phyloP scores from a whole-genome alignment of 768 basidiomycete genomes.

The Trametes cingulata region DNA sequence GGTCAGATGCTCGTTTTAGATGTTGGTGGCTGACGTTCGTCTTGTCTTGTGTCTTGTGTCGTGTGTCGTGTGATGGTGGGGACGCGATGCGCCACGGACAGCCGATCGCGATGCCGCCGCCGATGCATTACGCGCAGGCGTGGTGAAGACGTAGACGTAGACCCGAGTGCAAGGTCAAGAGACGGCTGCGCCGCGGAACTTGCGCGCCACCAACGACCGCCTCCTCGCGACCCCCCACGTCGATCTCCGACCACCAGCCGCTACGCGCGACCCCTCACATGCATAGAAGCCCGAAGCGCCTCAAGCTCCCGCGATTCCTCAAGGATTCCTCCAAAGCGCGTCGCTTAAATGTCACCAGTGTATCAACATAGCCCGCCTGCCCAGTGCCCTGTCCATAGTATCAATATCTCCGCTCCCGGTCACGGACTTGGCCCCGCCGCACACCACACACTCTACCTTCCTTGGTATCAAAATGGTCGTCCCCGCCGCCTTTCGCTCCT shows the following conservation, averaged over 20 bases:
- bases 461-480: no score
- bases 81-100: background rate
- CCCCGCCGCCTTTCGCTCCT: no score
- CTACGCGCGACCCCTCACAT: no score
- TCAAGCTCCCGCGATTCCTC: no score
- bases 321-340: no score
- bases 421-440: background rate
- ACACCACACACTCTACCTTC: background rate
- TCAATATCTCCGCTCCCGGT: background rate
- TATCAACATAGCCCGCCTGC: background rate
- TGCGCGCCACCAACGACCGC: background rate
- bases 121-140: constrained; percentile 9
- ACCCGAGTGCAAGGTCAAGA: no score
- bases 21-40: background rate
- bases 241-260: no score
- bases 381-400: background rate
- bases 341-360: no score
- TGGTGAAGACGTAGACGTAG: background rate
- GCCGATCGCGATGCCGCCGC: constrained; percentile 6
- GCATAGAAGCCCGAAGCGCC: background rate
- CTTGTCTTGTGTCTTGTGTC: no score
- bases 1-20: background rate
- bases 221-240: no score
- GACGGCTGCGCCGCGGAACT: background rate
- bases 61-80: no score